Base-by-base conservation (phyloP, 2,329 filamentous ascomycete genomes). In the Penicillium sp. region DNA sequence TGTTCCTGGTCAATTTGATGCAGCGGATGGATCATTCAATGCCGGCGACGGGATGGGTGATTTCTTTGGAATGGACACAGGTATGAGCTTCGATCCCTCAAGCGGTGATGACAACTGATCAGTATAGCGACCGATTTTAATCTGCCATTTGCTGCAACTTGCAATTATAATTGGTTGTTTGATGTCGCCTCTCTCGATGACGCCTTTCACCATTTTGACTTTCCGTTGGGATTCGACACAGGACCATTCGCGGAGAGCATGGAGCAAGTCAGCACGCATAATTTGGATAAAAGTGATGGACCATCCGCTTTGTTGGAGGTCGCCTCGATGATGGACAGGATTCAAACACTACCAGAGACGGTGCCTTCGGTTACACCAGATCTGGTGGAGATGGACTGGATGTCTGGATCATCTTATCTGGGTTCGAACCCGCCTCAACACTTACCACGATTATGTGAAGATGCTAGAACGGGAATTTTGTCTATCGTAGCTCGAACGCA, bases 141-240 rank as follows among this genome's bases (percentile, higher is more conserved):
- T 54, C 85, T 86, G 73, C 85, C 85, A 5, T 87, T 85, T 68
- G 86, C 85, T 2, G 86, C 85, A 1, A 83, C 84, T 57, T 78
- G 78, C 59, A 85, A 87, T 55, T 87, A 87, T 65, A 84, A 83
- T 56, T 87, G 85, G 84, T 67, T 87, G 2, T 87, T 87, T 63
- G 80, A 84, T 39, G 66, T 72, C 13, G 55, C 65, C 14, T 71
- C 65, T 45, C 68, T 82, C 55, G 75, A 79, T 52, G 68, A 71
- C 31, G 68, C 64, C 9, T 71, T 71, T 21, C 54, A 65, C 35
- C 65, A 71, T 33, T 59, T 68, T 29, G 68, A 68, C 35, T 51
- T 68, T 4, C 66, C 67, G 1, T 48, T 71, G 0, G 65, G 61
- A 1, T 63, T 65, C 21, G 66, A 70, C n/a, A 51, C 68, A 29